Base-by-base conservation (phyloP, 2,329 filamentous ascomycete genomes). In the Fusarium setosum region DNA sequence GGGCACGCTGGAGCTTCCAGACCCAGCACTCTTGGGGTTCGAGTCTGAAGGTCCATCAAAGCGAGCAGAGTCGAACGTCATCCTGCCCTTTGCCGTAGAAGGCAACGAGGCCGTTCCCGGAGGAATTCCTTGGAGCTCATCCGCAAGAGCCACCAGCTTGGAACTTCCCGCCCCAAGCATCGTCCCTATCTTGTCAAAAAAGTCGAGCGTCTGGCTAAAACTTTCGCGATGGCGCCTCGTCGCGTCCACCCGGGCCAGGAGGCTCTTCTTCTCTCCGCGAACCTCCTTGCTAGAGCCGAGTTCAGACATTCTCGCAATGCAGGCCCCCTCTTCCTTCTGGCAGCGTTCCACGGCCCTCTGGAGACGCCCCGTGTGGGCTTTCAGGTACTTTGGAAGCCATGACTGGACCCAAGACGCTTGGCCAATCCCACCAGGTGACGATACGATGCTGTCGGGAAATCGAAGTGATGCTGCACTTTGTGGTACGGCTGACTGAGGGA, bases 341-440 rank as follows among this genome's bases (percentile, higher is more conserved):
- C 55, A 57, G 48, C 55, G 55, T 20, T 18, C 12, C 15, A 57
- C 10, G 18, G 47, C 47, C 12, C 8, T 11, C 9, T 20, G 5
- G 6, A 38, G 24, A 4, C 38, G 49, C 12, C 15, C 24, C 15
- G 15, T 18, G 23, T 57, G 18, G 31, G 9, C 8, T 10, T 24
- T 29, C 8, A 52, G 18, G 7, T n/a, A 12, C 11, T 50, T 41
- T 26, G 35, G 35, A 34, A 57, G 55, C 54, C 54, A 53, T 31
- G 24, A 6, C 13, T 3, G 15, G 31, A 53, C 1, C 26, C 31
- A 23, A 31, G 17, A 6, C 12, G 12, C 23, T 11, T 47, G 20
- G 29, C 15, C 7, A 21, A 15, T 15, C n/a, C n/a, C n/a, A 9
- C 11, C 20, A 2, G 55, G 38, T 12, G 45, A 37, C 6, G 47